A percentile compares a stretch with the other conserved stretches of the same genome.
Evolutionary conservation across 805 yeast genomes (phyloP).

Genomic region (Candida ipomoeae): DNA sequence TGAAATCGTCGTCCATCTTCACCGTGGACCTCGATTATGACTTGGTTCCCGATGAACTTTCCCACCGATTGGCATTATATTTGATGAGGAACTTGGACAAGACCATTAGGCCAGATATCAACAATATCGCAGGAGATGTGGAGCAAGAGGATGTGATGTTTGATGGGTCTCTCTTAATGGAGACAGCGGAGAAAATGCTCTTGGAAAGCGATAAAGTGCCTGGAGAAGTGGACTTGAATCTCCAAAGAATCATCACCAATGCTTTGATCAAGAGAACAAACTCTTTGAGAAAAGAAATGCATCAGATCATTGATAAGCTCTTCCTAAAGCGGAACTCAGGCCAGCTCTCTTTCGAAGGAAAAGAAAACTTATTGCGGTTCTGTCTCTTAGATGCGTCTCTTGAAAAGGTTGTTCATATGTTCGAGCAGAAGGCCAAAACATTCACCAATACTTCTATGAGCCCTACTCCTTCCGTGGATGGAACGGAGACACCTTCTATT

Average conservation of each 20-base stretch:
- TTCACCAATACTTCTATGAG: slow-evolving; percentile 17
- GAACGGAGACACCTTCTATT: not conserved
- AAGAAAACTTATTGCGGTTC: slow-evolving; percentile 49
- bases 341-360: slow-evolving; percentile 48
- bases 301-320: slow-evolving; percentile 46
- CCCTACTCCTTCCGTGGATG: slow-evolving; percentile 14
- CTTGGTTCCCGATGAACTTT: slow-evolving; percentile 46
- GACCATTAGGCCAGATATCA: slow-evolving; percentile 27
- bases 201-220: slow-evolving; percentile 24
- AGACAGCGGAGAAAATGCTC: slow-evolving; percentile 65
- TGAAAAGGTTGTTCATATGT: slow-evolving; percentile 49
- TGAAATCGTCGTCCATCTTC: slow-evolving; percentile 46
- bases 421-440: slow-evolving; percentile 38
- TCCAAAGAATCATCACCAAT: slow-evolving; percentile 43
- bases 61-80: slow-evolving; percentile 53
- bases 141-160: slow-evolving; percentile 62
- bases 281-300: slow-evolving; percentile 48
- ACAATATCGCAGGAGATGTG: slow-evolving; percentile 20
- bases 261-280: slow-evolving; percentile 51
- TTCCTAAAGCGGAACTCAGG: slow-evolving; percentile 46
- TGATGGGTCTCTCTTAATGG: slow-evolving; percentile 71
- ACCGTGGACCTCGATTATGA: slow-evolving; percentile 54
- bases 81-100: slow-evolving; percentile 55
- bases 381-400: slow-evolving; percentile 53
- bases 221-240: slow-evolving; percentile 30